phyloP scores from a whole-genome alignment of 2,329 filamentous ascomycete species.

The Trichoderma breve region DNA sequence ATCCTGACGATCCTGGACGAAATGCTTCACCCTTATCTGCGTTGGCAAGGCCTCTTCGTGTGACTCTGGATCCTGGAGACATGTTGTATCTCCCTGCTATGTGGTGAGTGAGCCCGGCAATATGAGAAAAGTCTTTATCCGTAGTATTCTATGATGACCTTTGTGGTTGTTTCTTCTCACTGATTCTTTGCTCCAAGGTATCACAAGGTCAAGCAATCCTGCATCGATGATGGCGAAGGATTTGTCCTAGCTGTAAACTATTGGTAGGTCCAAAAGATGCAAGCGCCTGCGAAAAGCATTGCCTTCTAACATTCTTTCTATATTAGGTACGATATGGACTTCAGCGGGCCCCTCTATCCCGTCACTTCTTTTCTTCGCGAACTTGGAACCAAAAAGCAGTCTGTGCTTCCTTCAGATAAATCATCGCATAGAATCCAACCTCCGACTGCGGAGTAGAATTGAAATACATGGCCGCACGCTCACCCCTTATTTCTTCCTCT shows the following conservation, averaged over 20 bases:
- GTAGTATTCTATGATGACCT: not conserved
- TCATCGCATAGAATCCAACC: not conserved
- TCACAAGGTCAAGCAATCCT: slow-evolving; percentile 76
- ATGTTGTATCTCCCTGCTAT: slow-evolving; percentile 80
- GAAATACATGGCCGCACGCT: not conserved
- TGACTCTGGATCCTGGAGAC: slow-evolving; percentile 69
- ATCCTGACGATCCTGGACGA: slow-evolving; percentile 59
- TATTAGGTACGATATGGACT: slow-evolving; percentile 75
- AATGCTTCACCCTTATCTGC: slow-evolving; percentile 58
- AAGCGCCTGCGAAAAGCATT: not conserved
- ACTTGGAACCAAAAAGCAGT: slow-evolving; percentile 24
- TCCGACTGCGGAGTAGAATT: not conserved
- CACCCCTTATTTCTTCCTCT: slow-evolving; percentile 62
- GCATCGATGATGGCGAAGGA: slow-evolving; percentile 64
- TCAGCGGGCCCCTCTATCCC: slow-evolving; percentile 66
- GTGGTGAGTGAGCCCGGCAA: slow-evolving; percentile 55
- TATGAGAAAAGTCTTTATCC: not conserved
- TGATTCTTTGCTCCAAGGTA: slow-evolving; percentile 47
- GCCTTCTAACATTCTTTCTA: slow-evolving; percentile 10
- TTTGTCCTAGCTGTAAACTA: slow-evolving; percentile 80
- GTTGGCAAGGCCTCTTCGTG: slow-evolving; percentile 59
- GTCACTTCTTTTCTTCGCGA: slow-evolving; percentile 54
- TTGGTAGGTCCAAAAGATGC: slow-evolving; percentile 53
- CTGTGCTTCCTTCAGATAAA: not conserved
- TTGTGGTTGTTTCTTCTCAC: not conserved